Evolutionary conservation across 2,329 filamentous ascomycete genomes (phyloP).

Genomic region (Sordariomycetes sp.): DNA sequence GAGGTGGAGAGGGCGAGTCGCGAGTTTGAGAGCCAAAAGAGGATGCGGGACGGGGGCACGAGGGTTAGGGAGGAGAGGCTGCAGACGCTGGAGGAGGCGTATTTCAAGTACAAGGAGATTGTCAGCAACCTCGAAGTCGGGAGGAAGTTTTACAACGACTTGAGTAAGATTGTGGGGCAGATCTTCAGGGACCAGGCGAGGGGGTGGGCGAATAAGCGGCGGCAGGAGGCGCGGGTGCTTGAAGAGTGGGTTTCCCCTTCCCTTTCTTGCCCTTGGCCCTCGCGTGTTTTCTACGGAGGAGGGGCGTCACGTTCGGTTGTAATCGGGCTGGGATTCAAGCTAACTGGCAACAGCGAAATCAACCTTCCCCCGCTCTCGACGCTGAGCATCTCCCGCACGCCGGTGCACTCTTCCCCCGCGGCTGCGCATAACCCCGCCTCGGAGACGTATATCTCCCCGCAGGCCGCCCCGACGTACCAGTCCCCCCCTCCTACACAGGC

Average conservation of each 20-base stretch:
- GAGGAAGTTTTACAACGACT: slow-evolving; percentile 92
- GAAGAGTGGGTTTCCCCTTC: slow-evolving; percentile 48
- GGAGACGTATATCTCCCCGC: slow-evolving; percentile 8
- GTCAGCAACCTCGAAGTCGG: slow-evolving; percentile 83
- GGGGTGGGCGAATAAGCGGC: slow-evolving; percentile 66
- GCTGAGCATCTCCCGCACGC: slow-evolving; percentile 22
- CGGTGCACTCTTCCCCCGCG: slow-evolving; percentile 11
- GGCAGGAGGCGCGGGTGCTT: slow-evolving; percentile 65
- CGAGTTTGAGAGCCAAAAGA: slow-evolving; percentile 61
- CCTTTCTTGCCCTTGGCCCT: neutral
- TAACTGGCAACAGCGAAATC: slow-evolving; percentile 26
- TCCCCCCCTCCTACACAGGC: too few species aligned
- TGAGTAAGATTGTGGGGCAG: slow-evolving; percentile 69
- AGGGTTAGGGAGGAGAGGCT: slow-evolving; percentile 72
- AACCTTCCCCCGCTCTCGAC: slow-evolving; percentile 36
- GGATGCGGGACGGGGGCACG: slow-evolving; percentile 49
- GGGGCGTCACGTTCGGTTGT: too few species aligned
- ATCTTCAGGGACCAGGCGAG: slow-evolving; percentile 69
- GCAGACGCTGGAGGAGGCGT: slow-evolving; percentile 80
- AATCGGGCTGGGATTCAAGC: neutral
- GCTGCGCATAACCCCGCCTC: neutral
- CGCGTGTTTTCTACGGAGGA: too few species aligned
- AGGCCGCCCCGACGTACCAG: slow-evolving; percentile 31
- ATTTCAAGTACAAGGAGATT: slow-evolving; percentile 93
- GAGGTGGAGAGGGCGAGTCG: slow-evolving; percentile 65